Evolutionary conservation across 139 green algal species (phyloP), one percentile per base, ranked within the genome.

Genomic region (Zygnema circumcarinatum): DNA sequence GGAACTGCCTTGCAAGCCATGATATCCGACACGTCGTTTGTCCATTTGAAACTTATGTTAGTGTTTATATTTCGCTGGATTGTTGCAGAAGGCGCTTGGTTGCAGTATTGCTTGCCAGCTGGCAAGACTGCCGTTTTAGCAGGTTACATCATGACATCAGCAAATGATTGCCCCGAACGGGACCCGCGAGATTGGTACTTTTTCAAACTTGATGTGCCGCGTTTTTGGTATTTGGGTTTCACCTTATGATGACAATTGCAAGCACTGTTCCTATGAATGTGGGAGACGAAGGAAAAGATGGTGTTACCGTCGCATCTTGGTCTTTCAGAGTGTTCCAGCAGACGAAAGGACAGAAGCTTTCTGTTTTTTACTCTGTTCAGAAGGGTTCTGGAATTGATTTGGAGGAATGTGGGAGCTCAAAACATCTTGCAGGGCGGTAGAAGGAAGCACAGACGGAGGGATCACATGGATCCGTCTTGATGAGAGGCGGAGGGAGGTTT

Each of bases 121-220:
- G 75, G 47, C 75, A 35, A 47, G 3, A 74, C 75, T 74, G 75
- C 75, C 7, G 36, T 33, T 83, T 53, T 83, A 7, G 75, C 38
- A 31, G 75, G 20, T 20, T 83, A 83, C 7, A 7, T 33, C 21
- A 73, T 83, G 39, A 83, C 75, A 68, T 47, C 75, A 35, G 75
- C 75, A 38, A 33, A 83, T 3, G 75, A 83, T 40, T 83, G 75
- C 38, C 75, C 75, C 3, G 75, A 83, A 39, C 75, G 75, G 7
- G 75, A 83, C 36, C 75, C 75, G 7, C 53, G 36, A 3, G 33
- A 33, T 35, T 83, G 75, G 75, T 62, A 62, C 47, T 62, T 62
- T 62, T 62, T 7, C 16, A 62, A 62, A 25, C 47, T 62, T 62
- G 16, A 62, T 62, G 47, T 62, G 7, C 16, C 16, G 16, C 7